Conservation (phyloP, 2,329 filamentous ascomycete species). For the Penicillium sp. region DNA sequence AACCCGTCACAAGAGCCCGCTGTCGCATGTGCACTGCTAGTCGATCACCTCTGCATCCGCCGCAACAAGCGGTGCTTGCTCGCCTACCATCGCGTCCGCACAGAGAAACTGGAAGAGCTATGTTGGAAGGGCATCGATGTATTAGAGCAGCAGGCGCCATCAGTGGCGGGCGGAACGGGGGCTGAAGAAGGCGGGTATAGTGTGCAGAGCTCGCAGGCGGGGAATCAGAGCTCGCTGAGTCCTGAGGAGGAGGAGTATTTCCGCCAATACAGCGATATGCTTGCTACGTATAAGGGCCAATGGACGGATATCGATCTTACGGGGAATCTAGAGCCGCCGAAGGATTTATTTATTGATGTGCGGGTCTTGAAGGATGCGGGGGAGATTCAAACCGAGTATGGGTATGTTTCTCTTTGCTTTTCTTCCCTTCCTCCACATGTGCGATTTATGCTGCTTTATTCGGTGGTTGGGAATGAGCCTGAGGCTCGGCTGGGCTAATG, state of each 20-base stretch:
- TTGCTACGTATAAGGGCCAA: conserved; percentile 96
- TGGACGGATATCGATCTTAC: conserved; percentile 98
- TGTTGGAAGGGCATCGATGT: conserved; percentile 91
- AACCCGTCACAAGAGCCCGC: conserved; percentile 82
- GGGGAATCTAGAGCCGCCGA: conserved; percentile 89
- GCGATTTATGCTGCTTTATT: background rate
- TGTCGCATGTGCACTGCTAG: conserved; percentile 83
- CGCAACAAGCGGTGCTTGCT: conserved; percentile 94
- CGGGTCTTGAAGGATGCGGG: conserved; percentile 94
- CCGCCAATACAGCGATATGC: conserved; percentile 84
- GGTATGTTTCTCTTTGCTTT: conserved; percentile 61
- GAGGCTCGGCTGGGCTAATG: conserved; percentile 24
- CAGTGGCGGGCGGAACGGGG: conserved; percentile 47
- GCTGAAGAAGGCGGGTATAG: conserved; percentile 12
- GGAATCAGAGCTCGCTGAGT: conserved; percentile 73
- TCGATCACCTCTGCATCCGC: conserved; percentile 93
- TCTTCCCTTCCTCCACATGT: background rate
- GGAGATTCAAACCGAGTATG: conserved; percentile 98
- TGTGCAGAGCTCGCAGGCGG: conserved; percentile 50
- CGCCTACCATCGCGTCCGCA: conserved; percentile 88
- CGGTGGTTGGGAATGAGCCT: background rate
- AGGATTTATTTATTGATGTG: conserved; percentile 95
- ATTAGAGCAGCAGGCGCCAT: conserved; percentile 67
- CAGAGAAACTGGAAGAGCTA: conserved; percentile 89
- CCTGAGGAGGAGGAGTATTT: conserved; percentile 98